Conservation (phyloP, 2,329 filamentous ascomycete species). For the Fusarium sambucinum region DNA sequence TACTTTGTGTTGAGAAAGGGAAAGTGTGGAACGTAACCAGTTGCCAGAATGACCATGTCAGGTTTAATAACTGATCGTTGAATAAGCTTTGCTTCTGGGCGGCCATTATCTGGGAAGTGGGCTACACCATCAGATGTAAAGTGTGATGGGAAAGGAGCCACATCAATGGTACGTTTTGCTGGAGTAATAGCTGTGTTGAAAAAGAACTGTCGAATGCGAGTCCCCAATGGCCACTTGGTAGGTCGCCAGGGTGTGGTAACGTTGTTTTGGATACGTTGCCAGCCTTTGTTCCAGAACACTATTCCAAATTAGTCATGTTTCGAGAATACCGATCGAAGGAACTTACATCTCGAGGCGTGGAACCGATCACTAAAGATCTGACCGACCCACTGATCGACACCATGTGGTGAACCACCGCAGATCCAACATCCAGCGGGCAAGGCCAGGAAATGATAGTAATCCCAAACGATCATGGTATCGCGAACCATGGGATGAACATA, state of each 20-base stretch:
- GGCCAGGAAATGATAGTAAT: constrained; percentile 25
- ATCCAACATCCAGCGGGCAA: constrained; percentile 1
- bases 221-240: background rate
- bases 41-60: constrained; percentile 59
- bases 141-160: background rate
- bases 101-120: constrained; percentile 17
- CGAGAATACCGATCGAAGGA: accelerated
- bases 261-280: background rate
- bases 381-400: constrained; percentile 34
- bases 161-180: background rate
- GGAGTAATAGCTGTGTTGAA: background rate
- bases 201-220: background rate
- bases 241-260: background rate
- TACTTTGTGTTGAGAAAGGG: constrained; percentile 50
- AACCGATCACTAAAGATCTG: constrained; percentile 18
- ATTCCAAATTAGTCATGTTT: background rate
- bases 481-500: constrained; percentile 30
- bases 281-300: constrained; percentile 6
- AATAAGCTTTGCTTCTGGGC: constrained; percentile 25
- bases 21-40: constrained; percentile 60
- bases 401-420: background rate
- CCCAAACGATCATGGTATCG: constrained; percentile 27
- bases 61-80: constrained; percentile 48
- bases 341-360: background rate
- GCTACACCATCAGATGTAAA: constrained; percentile 11